phyloP scores from a whole-genome alignment of 805 yeast genomes.

The Barnettozyma populi region DNA sequence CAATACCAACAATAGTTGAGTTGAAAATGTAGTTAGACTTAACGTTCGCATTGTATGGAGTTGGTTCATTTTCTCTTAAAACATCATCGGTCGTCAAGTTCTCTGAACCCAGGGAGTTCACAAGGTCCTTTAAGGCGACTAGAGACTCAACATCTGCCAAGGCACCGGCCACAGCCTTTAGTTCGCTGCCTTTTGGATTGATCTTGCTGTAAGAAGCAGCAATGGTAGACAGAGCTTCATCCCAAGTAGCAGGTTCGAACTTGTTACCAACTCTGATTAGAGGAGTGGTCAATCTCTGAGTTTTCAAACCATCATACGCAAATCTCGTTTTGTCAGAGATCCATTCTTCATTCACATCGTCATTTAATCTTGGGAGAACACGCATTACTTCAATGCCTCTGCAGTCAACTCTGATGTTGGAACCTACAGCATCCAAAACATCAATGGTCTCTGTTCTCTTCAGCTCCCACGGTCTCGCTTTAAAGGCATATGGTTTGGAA shows the following conservation, averaged over 20 bases:
- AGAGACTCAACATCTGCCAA: slow-evolving; percentile 76
- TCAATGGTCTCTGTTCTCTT: slow-evolving; percentile 84
- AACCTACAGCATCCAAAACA: slow-evolving; percentile 78
- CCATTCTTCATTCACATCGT: slow-evolving; percentile 89
- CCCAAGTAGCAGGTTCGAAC: slow-evolving; percentile 80
- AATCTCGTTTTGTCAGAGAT: slow-evolving; percentile 82
- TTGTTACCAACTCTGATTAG: slow-evolving; percentile 63
- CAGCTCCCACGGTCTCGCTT: slow-evolving; percentile 90
- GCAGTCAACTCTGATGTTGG: slow-evolving; percentile 78
- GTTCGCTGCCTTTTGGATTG: slow-evolving; percentile 59
- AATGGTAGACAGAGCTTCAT: slow-evolving; percentile 69
- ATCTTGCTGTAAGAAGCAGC: slow-evolving; percentile 54
- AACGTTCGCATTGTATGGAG: slow-evolving; percentile 64
- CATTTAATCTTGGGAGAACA: slow-evolving; percentile 79
- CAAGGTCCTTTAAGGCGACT: slow-evolving; percentile 75
- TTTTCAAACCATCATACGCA: slow-evolving; percentile 80
- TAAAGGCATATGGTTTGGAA: slow-evolving; percentile 86
- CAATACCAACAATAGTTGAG: slow-evolving; percentile 73
- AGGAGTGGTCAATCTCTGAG: slow-evolving; percentile 81
- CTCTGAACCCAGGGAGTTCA: slow-evolving; percentile 75
- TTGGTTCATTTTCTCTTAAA: slow-evolving; percentile 37
- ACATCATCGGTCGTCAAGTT: slow-evolving; percentile 69
- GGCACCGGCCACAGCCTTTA: slow-evolving; percentile 80
- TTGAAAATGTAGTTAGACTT: slow-evolving; percentile 79
- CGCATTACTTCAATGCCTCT: slow-evolving; percentile 87